Evolutionary conservation across 208 protist genomes (phyloP), one percentile per base, ranked within the genome.

Genomic region (Angomonas ambiguus): DNA sequence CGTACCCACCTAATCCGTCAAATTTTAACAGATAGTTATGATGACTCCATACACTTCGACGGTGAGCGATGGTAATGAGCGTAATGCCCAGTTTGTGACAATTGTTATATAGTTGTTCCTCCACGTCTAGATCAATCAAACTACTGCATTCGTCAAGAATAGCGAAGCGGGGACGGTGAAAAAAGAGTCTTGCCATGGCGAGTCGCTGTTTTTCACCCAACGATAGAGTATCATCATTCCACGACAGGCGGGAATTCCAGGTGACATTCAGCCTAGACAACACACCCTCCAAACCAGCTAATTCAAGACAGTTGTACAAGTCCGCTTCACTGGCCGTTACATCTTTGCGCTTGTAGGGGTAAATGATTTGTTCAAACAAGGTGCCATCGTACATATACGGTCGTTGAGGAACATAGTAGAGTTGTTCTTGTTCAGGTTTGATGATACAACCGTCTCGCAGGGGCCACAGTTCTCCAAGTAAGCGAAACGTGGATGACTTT

Each of bases 121-220:
- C 87, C 38, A 87, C 77, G 18, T 92, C 83, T 24, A 82, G 57
- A 65, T 87, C 81, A 55, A 96, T 69, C 20, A 81, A 73, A 51
- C 80, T 90, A 67, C 85, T 97, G 80, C 89, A 94, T 73, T 97
- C 92, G 64, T 97, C 92, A 4, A 97, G 74, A 62, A 97, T 94
- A 35, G 92, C 92, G 64, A 91, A 97, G 20, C 76, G 74, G 10
- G 92, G 92, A 27, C 77, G 70, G 73, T 97, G 92, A 62, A 87
- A 95, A 56, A 95, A 95, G 10, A 97, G 72, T 38, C 92, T 78
- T 16, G 92, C 92, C 65, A 97, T 88, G 20, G 89, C 89, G 18
- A 97, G 74, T 35, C 87, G 72, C 72, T 97, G 92, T 82, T 93
- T 87, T 65, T 97, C 87, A 8, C 89, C 92, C 11, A 84, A 56